Percentiles rank a stretch among this genome's conserved stretches.
Conservation (phyloP, 306 rosid species). For the Begonia loranthoides region DNA sequence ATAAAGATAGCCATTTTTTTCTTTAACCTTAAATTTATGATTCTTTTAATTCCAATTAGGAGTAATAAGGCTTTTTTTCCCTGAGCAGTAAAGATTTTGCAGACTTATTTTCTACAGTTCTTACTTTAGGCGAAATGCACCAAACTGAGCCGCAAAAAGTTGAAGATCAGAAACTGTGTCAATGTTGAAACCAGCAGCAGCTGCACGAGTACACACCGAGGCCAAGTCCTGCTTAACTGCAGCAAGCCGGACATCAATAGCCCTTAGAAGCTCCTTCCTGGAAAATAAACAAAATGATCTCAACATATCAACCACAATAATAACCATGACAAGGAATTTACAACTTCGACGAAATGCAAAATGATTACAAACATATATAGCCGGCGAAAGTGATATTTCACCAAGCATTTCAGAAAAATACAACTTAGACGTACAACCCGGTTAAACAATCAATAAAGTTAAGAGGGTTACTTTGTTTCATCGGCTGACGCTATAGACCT, state of each 20-base stretch:
- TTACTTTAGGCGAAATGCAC: conserved; percentile 71
- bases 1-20: too few relatives aligned
- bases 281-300: neutral
- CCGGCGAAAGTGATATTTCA: too few relatives aligned
- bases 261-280: conserved; percentile 83
- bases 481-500: conserved; percentile 51
- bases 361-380: too few relatives aligned
- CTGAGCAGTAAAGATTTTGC: neutral
- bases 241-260: conserved; percentile 66
- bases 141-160: conserved; percentile 59
- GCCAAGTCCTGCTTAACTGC: conserved; percentile 66
- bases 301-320: neutral
- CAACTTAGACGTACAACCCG: too few relatives aligned
- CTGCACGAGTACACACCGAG: conserved; percentile 59
- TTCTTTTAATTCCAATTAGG: too few relatives aligned
- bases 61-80: too few relatives aligned
- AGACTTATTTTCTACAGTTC: conserved; percentile 14
- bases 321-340: neutral
- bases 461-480: conserved; percentile 63
- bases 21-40: too few relatives aligned
- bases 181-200: conserved; percentile 77
- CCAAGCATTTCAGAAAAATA: too few relatives aligned
- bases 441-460: too few relatives aligned
- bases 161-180: conserved; percentile 58
- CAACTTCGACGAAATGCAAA: too few relatives aligned